These are phyloP conservation scores for Craterostigma plantagineum DNA, from an alignment of 257 asterid species.

Conservation along the genomic window DNA sequence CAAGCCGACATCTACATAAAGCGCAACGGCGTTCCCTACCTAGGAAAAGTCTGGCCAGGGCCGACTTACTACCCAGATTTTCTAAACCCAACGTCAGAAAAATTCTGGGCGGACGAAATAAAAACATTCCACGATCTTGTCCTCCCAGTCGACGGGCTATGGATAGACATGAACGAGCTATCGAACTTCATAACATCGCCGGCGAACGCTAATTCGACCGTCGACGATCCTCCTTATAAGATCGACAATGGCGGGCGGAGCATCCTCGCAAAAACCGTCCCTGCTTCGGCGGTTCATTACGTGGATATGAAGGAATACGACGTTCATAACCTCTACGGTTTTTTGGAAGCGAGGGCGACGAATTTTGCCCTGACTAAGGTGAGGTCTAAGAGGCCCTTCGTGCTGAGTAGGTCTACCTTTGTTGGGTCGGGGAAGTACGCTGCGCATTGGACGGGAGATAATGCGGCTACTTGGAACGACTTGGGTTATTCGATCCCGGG, in stretches of 20 bases:
- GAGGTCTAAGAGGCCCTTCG: conserved; percentile 61
- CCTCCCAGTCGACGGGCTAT: conserved; percentile 64
- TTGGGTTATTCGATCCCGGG: conserved; percentile 53
- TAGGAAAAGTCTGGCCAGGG: conserved; percentile 87
- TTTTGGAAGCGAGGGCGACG: conserved; percentile 60
- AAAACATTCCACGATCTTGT: conserved; percentile 25
- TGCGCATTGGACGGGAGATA: conserved; percentile 97
- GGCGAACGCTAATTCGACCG: conserved; percentile 30
- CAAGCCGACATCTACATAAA: conserved; percentile 54
- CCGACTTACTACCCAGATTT: conserved; percentile 63
- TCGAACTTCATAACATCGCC: conserved; percentile 65
- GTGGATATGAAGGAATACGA: conserved; percentile 48
- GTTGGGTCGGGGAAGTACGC: conserved; percentile 80
- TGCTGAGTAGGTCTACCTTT: conserved; percentile 72
- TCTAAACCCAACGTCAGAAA: conserved; percentile 30
- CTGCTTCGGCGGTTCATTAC: conserved; percentile 53
- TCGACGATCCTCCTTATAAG: conserved; percentile 74
- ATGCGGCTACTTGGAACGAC: conserved; percentile 80
- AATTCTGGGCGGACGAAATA: conserved; percentile 61
- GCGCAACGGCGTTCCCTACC: conserved; percentile 48
- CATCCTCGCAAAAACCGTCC: conserved; percentile 36
- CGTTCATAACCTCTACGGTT: conserved; percentile 71
- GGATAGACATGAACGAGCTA: conserved; percentile 92
- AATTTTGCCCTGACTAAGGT: conserved; percentile 29
- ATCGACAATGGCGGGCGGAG: conserved; percentile 51